Evolutionary conservation across 768 basidiomycete species (phyloP).

Genomic region (Coprinopsis strossmayeri): DNA sequence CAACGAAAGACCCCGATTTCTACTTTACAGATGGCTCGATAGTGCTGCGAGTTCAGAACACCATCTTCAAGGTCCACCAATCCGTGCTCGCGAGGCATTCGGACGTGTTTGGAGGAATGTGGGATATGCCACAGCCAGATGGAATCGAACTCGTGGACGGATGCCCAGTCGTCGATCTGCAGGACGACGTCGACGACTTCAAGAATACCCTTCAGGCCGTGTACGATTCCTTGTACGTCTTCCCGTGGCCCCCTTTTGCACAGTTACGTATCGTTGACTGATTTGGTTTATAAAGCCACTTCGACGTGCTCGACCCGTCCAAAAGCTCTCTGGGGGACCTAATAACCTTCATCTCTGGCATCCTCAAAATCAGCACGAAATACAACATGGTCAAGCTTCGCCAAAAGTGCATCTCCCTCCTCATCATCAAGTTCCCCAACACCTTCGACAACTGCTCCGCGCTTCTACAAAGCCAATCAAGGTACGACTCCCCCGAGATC

Average conservation of each 20-base stretch:
- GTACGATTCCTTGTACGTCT: conserved; percentile 34
- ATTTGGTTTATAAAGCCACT: too few relatives aligned
- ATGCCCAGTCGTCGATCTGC: conserved; percentile 27
- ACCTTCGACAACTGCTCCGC: conserved; percentile 33
- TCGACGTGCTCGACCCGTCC: conserved; percentile 25
- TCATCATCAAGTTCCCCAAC: conserved; percentile 35
- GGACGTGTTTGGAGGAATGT: conserved; percentile 33
- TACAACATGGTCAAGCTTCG: conserved; percentile 32
- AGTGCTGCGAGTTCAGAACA: conserved; percentile 25
- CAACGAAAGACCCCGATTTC: conserved; percentile 25
- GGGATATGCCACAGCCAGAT: conserved; percentile 30
- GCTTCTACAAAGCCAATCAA: conserved; percentile 28
- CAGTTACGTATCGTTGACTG: background rate
- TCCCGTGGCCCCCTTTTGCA: conserved; percentile 6
- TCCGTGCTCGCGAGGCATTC: conserved; percentile 33
- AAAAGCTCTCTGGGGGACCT: conserved; percentile 27
- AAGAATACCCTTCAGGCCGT: conserved; percentile 28
- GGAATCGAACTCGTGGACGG: conserved; percentile 26
- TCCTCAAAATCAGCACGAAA: conserved; percentile 39
- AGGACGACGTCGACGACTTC: conserved; percentile 29
- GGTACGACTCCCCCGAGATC: conserved; percentile 30
- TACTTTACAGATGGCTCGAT: conserved; percentile 36
- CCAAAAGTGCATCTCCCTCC: conserved; percentile 33
- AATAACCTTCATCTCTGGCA: conserved; percentile 35
- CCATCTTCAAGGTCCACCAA: conserved; percentile 30